Evolutionary conservation across 345 rosid species (phyloP), one percentile per base, ranked within the genome.

Genomic region (Arabidopsis arenosa): DNA sequence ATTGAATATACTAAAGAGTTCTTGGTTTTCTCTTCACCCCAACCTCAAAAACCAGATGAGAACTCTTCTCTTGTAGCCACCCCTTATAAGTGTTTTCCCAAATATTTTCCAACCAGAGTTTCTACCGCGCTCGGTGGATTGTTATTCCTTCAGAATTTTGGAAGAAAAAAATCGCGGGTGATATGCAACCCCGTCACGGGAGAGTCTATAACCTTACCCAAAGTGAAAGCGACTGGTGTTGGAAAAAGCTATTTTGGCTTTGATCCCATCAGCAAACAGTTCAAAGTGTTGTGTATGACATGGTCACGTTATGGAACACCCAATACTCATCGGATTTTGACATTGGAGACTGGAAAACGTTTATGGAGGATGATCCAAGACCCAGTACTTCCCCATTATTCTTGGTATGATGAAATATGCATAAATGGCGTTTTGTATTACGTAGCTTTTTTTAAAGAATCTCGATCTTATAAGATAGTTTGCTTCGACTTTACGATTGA

Each of bases 251-350:
- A 26, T 68, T 10, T 68, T 1, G 63, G 73, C 2, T 68, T 53
- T 54, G 73, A 68, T 40, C 40, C 39, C 0, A 9, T 9, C 17
- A 45, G 6, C 18, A 44, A 57, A 56, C 3, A 56, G 33, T 56
- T 30, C 44, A 70, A 70, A 44, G 44, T 70, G 41, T 40, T 68
- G 53, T 68, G 53, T 41, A n/a, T 68, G 63, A 68, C 53, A 0
- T 5, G 61, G 21, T 53, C 51, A 68, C 49, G 23, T 52, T n/a
- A n/a, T 39, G 62, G 17, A 9, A 28, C 5, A 6, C 17, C 37
- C 13, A 69, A 6, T 41, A 57, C 65, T 44, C 56, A 70, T 57
- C 12, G 3, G 52, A 18, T 70, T 70, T 43, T 70, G 65, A 70
- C 74, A 32, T 4, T 70, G 45, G 43, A 12, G 18, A 7, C 43